Conservation (phyloP, 768 basidiomycete species). For the Collybia sordida region DNA sequence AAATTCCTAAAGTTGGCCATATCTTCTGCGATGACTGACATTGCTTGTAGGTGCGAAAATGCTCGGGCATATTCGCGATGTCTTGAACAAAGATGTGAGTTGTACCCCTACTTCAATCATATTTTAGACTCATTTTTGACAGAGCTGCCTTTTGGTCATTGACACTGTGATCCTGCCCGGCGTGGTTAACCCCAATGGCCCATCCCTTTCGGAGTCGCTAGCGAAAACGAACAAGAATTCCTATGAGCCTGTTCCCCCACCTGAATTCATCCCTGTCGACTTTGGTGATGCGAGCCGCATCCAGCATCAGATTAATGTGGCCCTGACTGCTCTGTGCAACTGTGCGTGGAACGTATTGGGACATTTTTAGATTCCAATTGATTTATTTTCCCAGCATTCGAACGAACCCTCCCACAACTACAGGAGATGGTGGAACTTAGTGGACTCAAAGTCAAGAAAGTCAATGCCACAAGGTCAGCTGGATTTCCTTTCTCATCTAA, state of each 20-base stretch:
- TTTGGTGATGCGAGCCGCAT: slow-evolving; percentile 37
- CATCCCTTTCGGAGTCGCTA: slow-evolving; percentile 26
- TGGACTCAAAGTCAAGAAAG: slow-evolving; percentile 35
- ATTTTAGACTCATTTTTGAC: not conserved
- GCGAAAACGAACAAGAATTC: slow-evolving; percentile 22
- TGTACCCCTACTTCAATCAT: not conserved
- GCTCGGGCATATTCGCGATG: slow-evolving; percentile 32
- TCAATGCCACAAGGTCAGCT: slow-evolving; percentile 35
- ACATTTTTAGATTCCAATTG: not conserved
- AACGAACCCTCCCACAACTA: slow-evolving; percentile 34
- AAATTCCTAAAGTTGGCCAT: not conserved
- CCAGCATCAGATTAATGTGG: slow-evolving; percentile 36
- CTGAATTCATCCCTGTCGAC: slow-evolving; percentile 34
- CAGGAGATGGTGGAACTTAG: slow-evolving; percentile 35
- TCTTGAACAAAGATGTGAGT: slow-evolving; percentile 31
- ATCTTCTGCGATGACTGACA: not conserved
- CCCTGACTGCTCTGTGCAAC: slow-evolving; percentile 33
- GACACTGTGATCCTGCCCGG: slow-evolving; percentile 35
- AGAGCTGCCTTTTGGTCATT: slow-evolving; percentile 36
- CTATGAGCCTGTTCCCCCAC: slow-evolving; percentile 33
- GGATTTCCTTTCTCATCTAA: not conserved
- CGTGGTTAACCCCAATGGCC: slow-evolving; percentile 27
- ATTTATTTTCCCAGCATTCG: slow-evolving; percentile 25
- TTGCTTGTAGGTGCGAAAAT: slow-evolving; percentile 28
- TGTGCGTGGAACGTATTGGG: slow-evolving; percentile 16